Conservation (phyloP, 163 green algal genomes). For the Chlamydomonas reinhardtii region DNA sequence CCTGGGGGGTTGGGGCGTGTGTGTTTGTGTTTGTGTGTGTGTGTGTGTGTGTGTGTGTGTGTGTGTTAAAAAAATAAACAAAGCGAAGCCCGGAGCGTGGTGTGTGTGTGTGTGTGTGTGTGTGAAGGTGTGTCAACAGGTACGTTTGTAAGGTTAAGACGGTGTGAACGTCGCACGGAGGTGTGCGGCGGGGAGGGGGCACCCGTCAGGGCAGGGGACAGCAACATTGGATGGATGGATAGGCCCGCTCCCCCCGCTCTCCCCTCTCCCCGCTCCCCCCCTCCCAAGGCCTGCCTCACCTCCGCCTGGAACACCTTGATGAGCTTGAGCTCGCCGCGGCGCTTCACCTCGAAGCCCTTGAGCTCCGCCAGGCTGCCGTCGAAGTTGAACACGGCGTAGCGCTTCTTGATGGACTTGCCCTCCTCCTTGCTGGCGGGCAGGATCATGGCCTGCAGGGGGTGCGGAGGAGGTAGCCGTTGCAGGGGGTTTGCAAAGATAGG, state of each 20-base stretch:
- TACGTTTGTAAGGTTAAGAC: too few relatives aligned
- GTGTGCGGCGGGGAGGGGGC: too few relatives aligned
- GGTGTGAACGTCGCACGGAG: too few relatives aligned
- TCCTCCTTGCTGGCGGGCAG: constrained; percentile 97
- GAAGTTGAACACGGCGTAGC: constrained; percentile 96
- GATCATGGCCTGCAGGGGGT: constrained; percentile 87
- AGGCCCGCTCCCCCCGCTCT: too few relatives aligned
- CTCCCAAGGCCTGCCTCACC: constrained; percentile 42
- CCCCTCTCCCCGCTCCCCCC: not conserved
- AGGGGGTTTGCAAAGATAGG: too few relatives aligned
- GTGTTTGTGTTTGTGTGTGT: not conserved
- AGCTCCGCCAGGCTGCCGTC: constrained; percentile 96
- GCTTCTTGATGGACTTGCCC: constrained; percentile 99
- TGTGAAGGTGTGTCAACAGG: too few relatives aligned
- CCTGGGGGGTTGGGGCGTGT: constrained; percentile 55
- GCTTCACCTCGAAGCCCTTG: constrained; percentile 99
- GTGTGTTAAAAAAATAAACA: not conserved
- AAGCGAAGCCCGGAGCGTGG: too few relatives aligned
- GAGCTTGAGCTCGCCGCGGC: constrained; percentile 98
- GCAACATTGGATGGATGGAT: too few relatives aligned
- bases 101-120: too few relatives aligned
- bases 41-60: not conserved
- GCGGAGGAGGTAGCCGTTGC: not conserved
- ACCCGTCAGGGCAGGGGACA: too few relatives aligned
- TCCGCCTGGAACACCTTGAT: constrained; percentile 99